Evolutionary conservation across 2,329 filamentous ascomycete genomes (phyloP).

Genomic region (Hansfordia pulvinata): DNA sequence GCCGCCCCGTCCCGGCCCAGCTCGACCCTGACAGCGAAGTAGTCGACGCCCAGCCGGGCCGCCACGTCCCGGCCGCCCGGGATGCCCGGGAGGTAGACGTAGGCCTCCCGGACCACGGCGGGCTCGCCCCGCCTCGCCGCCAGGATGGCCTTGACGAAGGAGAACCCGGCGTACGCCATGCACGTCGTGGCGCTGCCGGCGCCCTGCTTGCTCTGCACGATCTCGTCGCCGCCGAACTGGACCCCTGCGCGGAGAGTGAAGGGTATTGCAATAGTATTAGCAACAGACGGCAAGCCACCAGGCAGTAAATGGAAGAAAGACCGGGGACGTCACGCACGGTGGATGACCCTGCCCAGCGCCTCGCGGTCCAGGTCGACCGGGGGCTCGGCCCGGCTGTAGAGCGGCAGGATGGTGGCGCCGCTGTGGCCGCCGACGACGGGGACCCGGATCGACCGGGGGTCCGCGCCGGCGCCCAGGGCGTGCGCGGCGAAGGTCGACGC

Average conservation of each 20-base stretch:
- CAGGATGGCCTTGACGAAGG: constrained; percentile 80
- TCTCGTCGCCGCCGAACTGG: constrained; percentile 98
- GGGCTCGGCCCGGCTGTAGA: constrained; percentile 89
- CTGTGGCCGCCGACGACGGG: constrained; percentile 95
- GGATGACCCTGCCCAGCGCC: too few relatives aligned
- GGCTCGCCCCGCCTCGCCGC: constrained; percentile 87
- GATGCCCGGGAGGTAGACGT: constrained; percentile 93
- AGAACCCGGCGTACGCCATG: constrained; percentile 91
- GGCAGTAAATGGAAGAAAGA: too few relatives aligned
- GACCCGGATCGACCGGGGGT: constrained; percentile 87
- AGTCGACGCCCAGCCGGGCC: constrained; percentile 91
- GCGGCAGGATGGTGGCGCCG: constrained; percentile 93
- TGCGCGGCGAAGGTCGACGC: constrained; percentile 95
- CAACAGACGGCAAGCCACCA: too few relatives aligned
- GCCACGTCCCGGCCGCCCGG: too few relatives aligned
- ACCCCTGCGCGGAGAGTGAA: constrained; percentile 92
- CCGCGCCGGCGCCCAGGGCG: constrained; percentile 81
- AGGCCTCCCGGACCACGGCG: constrained; percentile 90
- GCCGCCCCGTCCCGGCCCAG: constrained; percentile 92
- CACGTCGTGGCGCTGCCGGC: constrained; percentile 93
- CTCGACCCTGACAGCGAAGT: constrained; percentile 92
- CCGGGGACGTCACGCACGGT: too few relatives aligned
- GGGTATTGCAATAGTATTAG: too few relatives aligned
- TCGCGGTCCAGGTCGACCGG: constrained; percentile 59
- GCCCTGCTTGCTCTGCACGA: constrained; percentile 97